Base-by-base conservation (phyloP, 108 stramenopile species). In the Cyclotella kingstonii region DNA sequence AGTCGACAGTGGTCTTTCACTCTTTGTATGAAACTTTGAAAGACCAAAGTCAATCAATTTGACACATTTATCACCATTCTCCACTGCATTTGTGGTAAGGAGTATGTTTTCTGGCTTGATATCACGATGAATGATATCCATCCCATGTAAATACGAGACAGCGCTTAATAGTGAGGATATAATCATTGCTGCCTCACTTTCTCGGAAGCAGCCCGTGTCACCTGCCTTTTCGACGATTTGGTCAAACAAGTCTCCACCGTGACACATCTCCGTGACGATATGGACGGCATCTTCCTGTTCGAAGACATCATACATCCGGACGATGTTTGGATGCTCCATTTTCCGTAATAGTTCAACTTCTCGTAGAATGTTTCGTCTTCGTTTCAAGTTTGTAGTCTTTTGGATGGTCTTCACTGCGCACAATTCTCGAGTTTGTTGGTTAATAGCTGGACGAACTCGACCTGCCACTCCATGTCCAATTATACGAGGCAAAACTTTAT, bases 1-100 rank as follows among this genome's bases (percentile, higher is more conserved):
- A 6, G n/a, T 44, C 23, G 36, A 25, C 4, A 63, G 17, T 6
- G 21, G 21, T 18, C 27, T 21, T 2, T 63, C 18, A 6, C 21
- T 25, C 39, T 22, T 2, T 29, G 5, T 11, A 19, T 63, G 62
- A 29, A 48, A 34, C 9, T 26, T 69, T 30, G 75, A 77, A 26
- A 83, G 54, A 44, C 85, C 85, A 62, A 80, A 86, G 45, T 86
- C 84, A 52, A 86, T 83, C 15, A 85, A 39, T 39, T 84, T 88
- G 35, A 87, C 55, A 30, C 33, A 19, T 2, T 19, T 31, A 28
- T 46, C 45, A 22, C 27, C 44, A n/a, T 66, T 47, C 27, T 44
- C 28, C 41, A 46, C 45, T n/a, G n/a, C n/a, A n/a, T n/a, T n/a
- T n/a, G n/a, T n/a, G 12, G 30, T 18, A 23, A 66, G 35, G 14